Percentiles rank a stretch among this genome's conserved stretches.
phyloP scores from a whole-genome alignment of 805 yeast species.

The Saturnispora zaruensis region DNA sequence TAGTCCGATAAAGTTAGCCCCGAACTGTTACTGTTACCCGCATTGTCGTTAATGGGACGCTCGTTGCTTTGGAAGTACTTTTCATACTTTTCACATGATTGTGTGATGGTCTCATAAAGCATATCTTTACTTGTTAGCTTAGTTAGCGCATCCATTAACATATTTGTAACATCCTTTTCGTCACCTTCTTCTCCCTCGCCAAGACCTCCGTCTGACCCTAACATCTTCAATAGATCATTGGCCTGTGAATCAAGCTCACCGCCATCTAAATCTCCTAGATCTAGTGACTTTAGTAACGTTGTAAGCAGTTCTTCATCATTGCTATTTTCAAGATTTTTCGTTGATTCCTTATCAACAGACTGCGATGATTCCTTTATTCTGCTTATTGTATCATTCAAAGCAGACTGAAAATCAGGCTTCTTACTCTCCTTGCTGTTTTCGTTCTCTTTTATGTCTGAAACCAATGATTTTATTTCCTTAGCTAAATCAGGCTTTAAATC shows the following conservation, averaged over 20 bases:
- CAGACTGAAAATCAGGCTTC: constrained; percentile 27
- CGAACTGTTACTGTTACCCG: constrained; percentile 23
- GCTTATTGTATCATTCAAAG: constrained; percentile 72
- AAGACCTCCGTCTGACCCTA: constrained; percentile 6
- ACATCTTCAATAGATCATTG: not conserved
- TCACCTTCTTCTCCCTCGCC: constrained; percentile 22
- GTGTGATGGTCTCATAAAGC: constrained; percentile 81
- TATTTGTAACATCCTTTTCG: constrained; percentile 37
- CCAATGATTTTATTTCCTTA: constrained; percentile 14
- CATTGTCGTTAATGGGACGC: constrained; percentile 3
- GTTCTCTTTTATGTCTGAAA: constrained; percentile 4
- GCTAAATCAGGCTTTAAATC: constrained; percentile 9
- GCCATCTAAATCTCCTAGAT: constrained; percentile 17
- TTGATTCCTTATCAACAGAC: constrained; percentile 51
- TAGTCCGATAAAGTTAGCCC: constrained; percentile 22
- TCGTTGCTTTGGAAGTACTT: constrained; percentile 52
- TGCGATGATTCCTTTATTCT: constrained; percentile 72
- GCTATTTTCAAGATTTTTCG: constrained; percentile 21
- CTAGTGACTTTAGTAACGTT: constrained; percentile 60
- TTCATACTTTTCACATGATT: constrained; percentile 64
- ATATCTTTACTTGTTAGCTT: constrained; percentile 81
- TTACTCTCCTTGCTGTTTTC: not conserved
- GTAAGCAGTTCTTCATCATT: constrained; percentile 42
- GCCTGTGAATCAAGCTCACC: not conserved
- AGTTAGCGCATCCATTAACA: constrained; percentile 65